Evolutionary conservation across 176 grass and related monocot species (phyloP), one percentile per base, ranked within the genome.

Genomic region (Aegilops bicornis): DNA sequence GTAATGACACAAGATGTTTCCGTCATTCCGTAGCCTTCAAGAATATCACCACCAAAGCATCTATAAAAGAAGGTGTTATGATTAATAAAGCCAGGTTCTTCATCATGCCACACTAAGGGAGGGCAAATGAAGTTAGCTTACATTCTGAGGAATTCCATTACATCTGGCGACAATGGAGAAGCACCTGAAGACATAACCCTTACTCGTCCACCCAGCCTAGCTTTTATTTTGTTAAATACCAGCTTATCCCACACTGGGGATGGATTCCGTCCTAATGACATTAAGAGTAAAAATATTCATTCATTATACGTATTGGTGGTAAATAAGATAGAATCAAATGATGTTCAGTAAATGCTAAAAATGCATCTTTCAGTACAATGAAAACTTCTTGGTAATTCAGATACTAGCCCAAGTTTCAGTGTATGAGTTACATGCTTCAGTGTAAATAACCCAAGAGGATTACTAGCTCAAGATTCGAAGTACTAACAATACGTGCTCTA

Each of bases 201-300:
- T 23, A 99, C 94, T 33, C 87, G 88, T 35, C 97, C 97, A 80
- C 97, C 97, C 43, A 99, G 93, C 72, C 87, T 98, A 67, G 86
- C 86, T 92, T 89, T 98, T 88, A 98, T 94, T 89, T 98, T 96
- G 86, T 98, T 98, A 85, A 98, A 98, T 81, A 98, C 97, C 82
- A 98, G 79, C 80, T 79, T 98, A 79, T 96, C 97, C 97, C 97
- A 98, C 77, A 98, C 94, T 80, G 90, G 90, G 32, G 92, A 96
- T 60, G 94, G 92, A 87, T 86, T 96, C 76, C 63, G 80, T 16
- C 97, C 97, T 98, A 82, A 59, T 75, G 76, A 61, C 15, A 70
- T n/a, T 79, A 40, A 81, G 24, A 48, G 8, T 58, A 73, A 31
- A 73, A 73, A 16, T 89, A 80, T 64, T 8, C 24, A 69, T 32